Percentiles rank a stretch among this genome's conserved stretches.
These are phyloP conservation scores for Ploettnerulaceae sp. DNA, from an alignment of 2,329 filamentous ascomycete genomes.

Conservation along the genomic window DNA sequence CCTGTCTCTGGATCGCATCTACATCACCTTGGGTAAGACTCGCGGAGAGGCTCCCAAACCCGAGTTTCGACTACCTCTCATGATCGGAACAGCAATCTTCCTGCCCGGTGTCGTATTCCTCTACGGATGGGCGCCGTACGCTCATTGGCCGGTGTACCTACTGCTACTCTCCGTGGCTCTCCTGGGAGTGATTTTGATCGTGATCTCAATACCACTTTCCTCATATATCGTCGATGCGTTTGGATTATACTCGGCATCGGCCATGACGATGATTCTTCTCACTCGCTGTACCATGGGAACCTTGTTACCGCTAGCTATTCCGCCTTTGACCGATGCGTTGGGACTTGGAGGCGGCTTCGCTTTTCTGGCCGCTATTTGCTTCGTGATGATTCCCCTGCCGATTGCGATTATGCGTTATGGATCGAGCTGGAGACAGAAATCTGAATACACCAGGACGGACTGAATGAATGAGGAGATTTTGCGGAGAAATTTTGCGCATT, in stretches of 20 bases:
- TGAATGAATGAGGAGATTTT: no score
- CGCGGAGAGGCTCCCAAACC: conserved; percentile 35
- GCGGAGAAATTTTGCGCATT: no score
- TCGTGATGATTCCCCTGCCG: conserved; percentile 47
- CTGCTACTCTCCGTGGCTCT: conserved; percentile 42
- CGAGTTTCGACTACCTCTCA: conserved; percentile 59
- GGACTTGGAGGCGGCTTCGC: conserved; percentile 38
- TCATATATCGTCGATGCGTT: conserved; percentile 51
- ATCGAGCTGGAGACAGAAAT: conserved; percentile 45
- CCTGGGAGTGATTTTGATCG: conserved; percentile 46
- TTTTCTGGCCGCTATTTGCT: conserved; percentile 35
- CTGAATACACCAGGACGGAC: conserved; percentile 44
- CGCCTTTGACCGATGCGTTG: conserved; percentile 42
- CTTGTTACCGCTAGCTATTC: conserved; percentile 49
- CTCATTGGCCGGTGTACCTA: conserved; percentile 47
- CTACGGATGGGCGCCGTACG: conserved; percentile 50
- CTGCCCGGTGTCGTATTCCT: conserved; percentile 51
- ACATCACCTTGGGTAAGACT: conserved; percentile 21
- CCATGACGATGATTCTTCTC: conserved; percentile 37
- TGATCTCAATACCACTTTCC: conserved; percentile 41
- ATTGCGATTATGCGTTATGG: conserved; percentile 48
- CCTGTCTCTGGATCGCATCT: conserved; percentile 30
- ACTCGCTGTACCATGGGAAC: conserved; percentile 39
- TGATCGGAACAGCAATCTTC: conserved; percentile 47
- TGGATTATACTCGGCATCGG: conserved; percentile 34